Percentiles rank a stretch among this genome's conserved stretches.
These are phyloP conservation scores for Euphorbia schlechtendalii DNA, from an alignment of 441 rosid species.

Conservation along the genomic window DNA sequence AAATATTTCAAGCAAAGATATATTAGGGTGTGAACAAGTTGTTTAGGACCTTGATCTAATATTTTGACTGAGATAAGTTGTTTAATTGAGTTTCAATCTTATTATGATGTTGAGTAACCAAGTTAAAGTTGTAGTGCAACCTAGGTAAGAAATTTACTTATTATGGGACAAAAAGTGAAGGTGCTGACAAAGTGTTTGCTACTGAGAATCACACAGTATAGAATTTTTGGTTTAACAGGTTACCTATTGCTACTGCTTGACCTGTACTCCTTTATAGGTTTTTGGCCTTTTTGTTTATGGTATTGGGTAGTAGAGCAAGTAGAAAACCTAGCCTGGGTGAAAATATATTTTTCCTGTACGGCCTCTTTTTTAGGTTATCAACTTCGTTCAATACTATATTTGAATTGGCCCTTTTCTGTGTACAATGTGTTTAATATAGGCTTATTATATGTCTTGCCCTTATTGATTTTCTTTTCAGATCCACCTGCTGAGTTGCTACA, in stretches of 20 bases:
- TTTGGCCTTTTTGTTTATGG: too few relatives aligned
- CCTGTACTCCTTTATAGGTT: too few relatives aligned
- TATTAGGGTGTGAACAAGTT: neutral
- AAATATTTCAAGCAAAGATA: neutral
- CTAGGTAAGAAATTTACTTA: neutral
- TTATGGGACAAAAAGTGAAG: neutral
- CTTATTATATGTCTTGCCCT: neutral
- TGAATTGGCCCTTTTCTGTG: neutral
- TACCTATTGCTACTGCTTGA: neutral
- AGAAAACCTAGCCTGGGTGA: neutral
- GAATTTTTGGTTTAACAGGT: neutral
- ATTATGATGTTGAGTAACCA: neutral
- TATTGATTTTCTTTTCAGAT: constrained; percentile 25
- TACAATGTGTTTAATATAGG: neutral
- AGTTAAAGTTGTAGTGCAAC: neutral
- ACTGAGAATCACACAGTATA: too few relatives aligned
- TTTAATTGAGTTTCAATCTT: neutral
- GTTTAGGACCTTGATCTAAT: neutral
- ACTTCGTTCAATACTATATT: neutral
- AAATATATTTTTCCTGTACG: too few relatives aligned
- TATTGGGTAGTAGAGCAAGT: neutral
- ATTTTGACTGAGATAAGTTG: neutral
- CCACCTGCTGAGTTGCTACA: constrained; percentile 29
- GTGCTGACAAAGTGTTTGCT: neutral
- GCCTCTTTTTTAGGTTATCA: neutral